A percentile compares a stretch with the other conserved stretches of the same genome.
Conservation (phyloP, 2,329 filamentous ascomycete species). For the Verticillium nubilum region DNA sequence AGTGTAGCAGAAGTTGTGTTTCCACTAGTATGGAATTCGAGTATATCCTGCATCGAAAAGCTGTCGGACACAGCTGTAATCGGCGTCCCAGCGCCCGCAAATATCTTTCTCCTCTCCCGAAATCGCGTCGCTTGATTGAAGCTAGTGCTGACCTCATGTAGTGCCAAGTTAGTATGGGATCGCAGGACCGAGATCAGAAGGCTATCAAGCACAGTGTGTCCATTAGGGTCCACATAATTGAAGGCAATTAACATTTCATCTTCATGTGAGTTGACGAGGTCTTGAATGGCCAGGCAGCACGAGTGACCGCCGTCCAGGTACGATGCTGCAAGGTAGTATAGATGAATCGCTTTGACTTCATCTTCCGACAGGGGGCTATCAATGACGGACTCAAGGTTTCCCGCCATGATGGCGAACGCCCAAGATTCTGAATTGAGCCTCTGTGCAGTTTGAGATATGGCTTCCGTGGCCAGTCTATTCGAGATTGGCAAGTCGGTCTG, state of each 20-base stretch:
- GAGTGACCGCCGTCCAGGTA: conserved; percentile 27
- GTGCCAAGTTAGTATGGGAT: conserved; percentile 23
- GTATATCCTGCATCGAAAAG: conserved; percentile 19
- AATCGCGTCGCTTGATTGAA: conserved; percentile 21
- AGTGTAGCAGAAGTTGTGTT: conserved; percentile 39
- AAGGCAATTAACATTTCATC: not conserved
- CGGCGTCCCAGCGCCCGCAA: conserved; percentile 36
- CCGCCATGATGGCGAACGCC: conserved; percentile 17
- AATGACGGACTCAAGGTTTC: conserved; percentile 2
- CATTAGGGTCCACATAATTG: conserved; percentile 17
- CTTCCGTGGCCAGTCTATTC: not conserved
- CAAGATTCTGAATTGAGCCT: conserved; percentile 5
- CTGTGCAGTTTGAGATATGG: conserved; percentile 3
- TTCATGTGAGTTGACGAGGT: conserved; percentile 3
- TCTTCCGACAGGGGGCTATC: not conserved
- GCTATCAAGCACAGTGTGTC: conserved; percentile 32
- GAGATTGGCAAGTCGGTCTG: conserved; percentile 8
- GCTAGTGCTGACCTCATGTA: conserved; percentile 18
- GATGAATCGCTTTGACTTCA: conserved; percentile 13
- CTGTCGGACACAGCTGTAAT: conserved; percentile 25
- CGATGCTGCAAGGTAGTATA: conserved; percentile 28
- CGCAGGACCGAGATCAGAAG: conserved; percentile 30
- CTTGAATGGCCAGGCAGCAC: conserved; percentile 21
- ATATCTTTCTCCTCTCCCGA: conserved; percentile 33
- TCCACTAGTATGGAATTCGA: conserved; percentile 28